Evolutionary conservation across 345 rosid genomes (phyloP).

Genomic region (Balakata baccata): DNA sequence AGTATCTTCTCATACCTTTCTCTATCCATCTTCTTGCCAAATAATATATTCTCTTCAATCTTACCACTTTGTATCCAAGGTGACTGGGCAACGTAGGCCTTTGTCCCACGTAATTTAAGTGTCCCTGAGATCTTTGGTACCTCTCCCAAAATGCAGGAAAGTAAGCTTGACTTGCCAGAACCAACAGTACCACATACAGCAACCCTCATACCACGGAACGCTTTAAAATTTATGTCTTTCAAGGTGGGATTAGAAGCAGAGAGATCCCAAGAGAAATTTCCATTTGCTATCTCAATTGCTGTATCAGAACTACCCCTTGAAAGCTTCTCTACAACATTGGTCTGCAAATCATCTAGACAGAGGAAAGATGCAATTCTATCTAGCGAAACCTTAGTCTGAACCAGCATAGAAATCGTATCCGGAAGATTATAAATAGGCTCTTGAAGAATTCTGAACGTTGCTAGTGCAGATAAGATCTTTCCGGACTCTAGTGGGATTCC

Average conservation of each 20-base stretch:
- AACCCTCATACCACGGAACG: constrained; percentile 25
- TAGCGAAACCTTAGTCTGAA: constrained; percentile 38
- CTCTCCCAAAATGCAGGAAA: constrained; percentile 32
- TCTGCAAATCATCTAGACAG: constrained; percentile 30
- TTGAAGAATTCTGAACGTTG: constrained; percentile 35
- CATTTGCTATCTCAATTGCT: constrained; percentile 29
- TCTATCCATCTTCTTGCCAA: constrained; percentile 29
- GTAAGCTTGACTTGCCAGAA: constrained; percentile 38
- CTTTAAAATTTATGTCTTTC: constrained; percentile 29
- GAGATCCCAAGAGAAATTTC: constrained; percentile 39
- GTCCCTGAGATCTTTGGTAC: constrained; percentile 33
- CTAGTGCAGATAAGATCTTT: constrained; percentile 37
- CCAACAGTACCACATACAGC: constrained; percentile 41
- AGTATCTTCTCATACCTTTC: constrained; percentile 29
- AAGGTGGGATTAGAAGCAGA: constrained; percentile 23
- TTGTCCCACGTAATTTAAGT: constrained; percentile 29
- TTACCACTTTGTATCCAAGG: constrained; percentile 38
- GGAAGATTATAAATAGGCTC: constrained; percentile 31
- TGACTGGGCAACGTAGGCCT: constrained; percentile 39
- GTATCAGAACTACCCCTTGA: constrained; percentile 23
- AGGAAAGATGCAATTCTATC: constrained; percentile 33
- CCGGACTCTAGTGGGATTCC: constrained; percentile 32
- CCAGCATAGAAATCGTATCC: constrained; percentile 28
- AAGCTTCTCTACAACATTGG: constrained; percentile 26
- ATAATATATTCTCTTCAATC: constrained; percentile 36